Evolutionary conservation across 2,329 filamentous ascomycete genomes (phyloP), one percentile per base, ranked within the genome.

Genomic region (Trichoderma koningiopsis): DNA sequence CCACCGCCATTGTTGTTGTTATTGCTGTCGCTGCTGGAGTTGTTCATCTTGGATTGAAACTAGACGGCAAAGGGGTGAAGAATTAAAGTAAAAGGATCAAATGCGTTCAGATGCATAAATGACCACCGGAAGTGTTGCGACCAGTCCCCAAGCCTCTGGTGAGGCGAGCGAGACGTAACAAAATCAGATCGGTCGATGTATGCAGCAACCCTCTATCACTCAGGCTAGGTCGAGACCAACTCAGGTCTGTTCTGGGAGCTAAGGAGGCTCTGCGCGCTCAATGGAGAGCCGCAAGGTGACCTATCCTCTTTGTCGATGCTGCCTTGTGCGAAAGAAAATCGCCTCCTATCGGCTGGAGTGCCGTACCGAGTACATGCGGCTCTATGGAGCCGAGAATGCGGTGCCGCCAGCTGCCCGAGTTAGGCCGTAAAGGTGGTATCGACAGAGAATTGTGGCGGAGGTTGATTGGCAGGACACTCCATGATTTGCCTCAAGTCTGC

Each of bases 1-100:
- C 40, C 56, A 8, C 63, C 65, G 31, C 40, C 56, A 8, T 53
- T 29, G 57, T 68, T 72, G 14, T 35, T 58, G 49, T 52, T 58
- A 22, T 52, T 57, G 37, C 7, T 59, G 43, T 53, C 52, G 68
- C 53, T 59, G 53, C 13, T 22, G 4, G 55, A 60, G 61, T 31
- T 70, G 27, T 49, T 69, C 67, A 69, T 69, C 37, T 40, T 40
- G 53, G 52, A 59, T 56, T 14, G 57, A 27, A 19, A 53, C 53
- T 35, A 29, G 13, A n/a, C 16, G 40, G 2, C 19, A 7, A n/a
- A n/a, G 8, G 1, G 6, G 3, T n/a, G 40, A 19, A n/a, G 8
- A 4, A 16, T 8, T 10, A n/a, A 10, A 43, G 40, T 6, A 43
- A 43, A n/a, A 43, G 40, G 40, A 13, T n/a, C 2, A n/a, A 8